Evolutionary conservation across 2,329 filamentous ascomycete species (phyloP).

Genomic region (Ilyonectria mors-panacis): DNA sequence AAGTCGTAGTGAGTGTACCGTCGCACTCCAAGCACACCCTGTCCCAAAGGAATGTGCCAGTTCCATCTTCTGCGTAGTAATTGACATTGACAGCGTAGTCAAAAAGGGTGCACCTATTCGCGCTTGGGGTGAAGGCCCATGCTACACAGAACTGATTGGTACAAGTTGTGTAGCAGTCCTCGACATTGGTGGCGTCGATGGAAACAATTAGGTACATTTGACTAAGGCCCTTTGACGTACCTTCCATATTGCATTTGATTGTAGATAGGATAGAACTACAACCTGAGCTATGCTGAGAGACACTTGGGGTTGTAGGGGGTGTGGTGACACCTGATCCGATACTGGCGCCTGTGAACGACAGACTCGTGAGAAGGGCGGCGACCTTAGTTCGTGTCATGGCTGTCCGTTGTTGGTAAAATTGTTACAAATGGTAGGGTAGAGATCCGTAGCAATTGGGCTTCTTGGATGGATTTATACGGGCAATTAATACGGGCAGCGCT

Average conservation of each 20-base stretch:
- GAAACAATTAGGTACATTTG: background rate
- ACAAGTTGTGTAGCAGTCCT: background rate
- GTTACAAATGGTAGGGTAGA: too few species aligned
- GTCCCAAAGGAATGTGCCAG: background rate
- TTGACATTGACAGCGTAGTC: background rate
- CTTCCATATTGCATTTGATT: slow-evolving; percentile 1
- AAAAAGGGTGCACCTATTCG: background rate
- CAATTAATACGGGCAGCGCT: too few species aligned
- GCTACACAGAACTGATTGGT: background rate
- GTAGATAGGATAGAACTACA: background rate
- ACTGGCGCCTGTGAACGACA: too few species aligned
- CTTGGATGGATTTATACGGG: too few species aligned
- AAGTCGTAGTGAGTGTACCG: too few species aligned
- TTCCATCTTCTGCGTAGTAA: background rate
- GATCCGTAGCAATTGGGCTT: too few species aligned
- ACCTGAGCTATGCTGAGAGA: background rate
- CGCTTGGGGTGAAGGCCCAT: background rate
- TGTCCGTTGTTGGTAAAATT: too few species aligned
- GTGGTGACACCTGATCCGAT: too few species aligned
- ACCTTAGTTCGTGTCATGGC: too few species aligned
- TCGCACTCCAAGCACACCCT: too few species aligned
- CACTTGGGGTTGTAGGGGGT: background rate
- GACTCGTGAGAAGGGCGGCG: too few species aligned
- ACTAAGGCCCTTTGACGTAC: background rate
- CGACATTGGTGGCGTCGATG: background rate